Percentiles rank a stretch among this genome's conserved stretches.
Conservation (phyloP, 2,329 filamentous ascomycete species). For the Microdochium bolleyi region DNA sequence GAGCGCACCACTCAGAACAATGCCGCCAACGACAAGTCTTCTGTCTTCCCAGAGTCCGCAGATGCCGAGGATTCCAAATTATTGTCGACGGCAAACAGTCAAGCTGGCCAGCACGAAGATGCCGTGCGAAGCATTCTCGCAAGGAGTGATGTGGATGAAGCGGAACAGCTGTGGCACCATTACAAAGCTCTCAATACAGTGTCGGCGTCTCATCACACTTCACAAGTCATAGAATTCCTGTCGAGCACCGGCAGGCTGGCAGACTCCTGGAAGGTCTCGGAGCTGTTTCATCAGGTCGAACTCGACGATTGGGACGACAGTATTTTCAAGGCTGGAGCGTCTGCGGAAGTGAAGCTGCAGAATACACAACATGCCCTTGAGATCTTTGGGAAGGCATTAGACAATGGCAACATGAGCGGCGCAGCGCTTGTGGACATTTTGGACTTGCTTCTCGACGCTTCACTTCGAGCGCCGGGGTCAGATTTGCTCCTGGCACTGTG, state of each 20-base stretch:
- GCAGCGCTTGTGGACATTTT: constrained; percentile 28
- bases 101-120: constrained; percentile 3
- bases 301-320: constrained; percentile 29
- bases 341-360: constrained; percentile 31
- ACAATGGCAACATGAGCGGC: constrained; percentile 9
- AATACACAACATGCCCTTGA: constrained; percentile 28
- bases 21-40: neutral
- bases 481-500: constrained; percentile 12
- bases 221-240: constrained; percentile 31
- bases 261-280: constrained; percentile 35
- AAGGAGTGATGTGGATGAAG: constrained; percentile 7
- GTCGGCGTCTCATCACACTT: constrained; percentile 7
- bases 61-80: neutral
- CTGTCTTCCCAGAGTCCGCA: neutral
- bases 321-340: constrained; percentile 29
- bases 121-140: constrained; percentile 11
- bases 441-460: constrained; percentile 29
- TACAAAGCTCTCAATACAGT: constrained; percentile 28
- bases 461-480: constrained; percentile 15
- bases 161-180: constrained; percentile 33
- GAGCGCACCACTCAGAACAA: neutral
- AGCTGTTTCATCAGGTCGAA: constrained; percentile 32
- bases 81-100: neutral
- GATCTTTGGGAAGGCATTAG: constrained; percentile 29
- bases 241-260: constrained; percentile 30